Conservation (phyloP, 257 asterid species). For the Nicotiana attenuata region DNA sequence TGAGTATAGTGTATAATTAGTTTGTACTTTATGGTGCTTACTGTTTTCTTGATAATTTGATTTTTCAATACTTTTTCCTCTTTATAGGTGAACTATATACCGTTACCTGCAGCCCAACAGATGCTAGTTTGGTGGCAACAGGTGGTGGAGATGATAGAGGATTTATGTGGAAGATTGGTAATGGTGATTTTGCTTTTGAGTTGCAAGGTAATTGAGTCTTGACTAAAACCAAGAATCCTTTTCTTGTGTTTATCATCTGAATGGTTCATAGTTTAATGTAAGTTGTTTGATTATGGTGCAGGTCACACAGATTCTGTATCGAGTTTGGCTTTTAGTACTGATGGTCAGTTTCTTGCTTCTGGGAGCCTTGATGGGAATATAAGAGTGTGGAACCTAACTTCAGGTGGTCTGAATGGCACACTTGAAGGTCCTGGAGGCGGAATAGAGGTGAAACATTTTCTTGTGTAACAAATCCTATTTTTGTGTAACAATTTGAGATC, state of each 20-base stretch:
- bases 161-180: slow-evolving; percentile 69
- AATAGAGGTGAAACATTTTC: slow-evolving; percentile 59
- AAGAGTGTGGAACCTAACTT: slow-evolving; percentile 67
- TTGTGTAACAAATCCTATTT: neutral
- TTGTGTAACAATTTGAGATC: neutral
- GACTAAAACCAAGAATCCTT: neutral
- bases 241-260: too few species aligned
- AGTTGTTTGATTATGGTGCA: slow-evolving; percentile 28
- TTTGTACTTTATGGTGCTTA: neutral
- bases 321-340: slow-evolving; percentile 69
- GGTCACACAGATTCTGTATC: slow-evolving; percentile 84
- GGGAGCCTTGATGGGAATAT: slow-evolving; percentile 84
- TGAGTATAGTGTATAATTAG: neutral
- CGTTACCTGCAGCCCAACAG: slow-evolving; percentile 76
- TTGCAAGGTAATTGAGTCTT: slow-evolving; percentile 47
- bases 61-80: neutral
- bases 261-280: too few species aligned
- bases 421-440: slow-evolving; percentile 84
- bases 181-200: slow-evolving; percentile 76
- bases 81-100: slow-evolving; percentile 72
- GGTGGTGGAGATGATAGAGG: slow-evolving; percentile 98
- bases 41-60: neutral
- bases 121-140: slow-evolving; percentile 77
- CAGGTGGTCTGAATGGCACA: slow-evolving; percentile 51
- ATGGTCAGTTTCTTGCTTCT: slow-evolving; percentile 82